Evolutionary conservation across 345 rosid genomes (phyloP).

Genomic region (Syzygium jambos): DNA sequence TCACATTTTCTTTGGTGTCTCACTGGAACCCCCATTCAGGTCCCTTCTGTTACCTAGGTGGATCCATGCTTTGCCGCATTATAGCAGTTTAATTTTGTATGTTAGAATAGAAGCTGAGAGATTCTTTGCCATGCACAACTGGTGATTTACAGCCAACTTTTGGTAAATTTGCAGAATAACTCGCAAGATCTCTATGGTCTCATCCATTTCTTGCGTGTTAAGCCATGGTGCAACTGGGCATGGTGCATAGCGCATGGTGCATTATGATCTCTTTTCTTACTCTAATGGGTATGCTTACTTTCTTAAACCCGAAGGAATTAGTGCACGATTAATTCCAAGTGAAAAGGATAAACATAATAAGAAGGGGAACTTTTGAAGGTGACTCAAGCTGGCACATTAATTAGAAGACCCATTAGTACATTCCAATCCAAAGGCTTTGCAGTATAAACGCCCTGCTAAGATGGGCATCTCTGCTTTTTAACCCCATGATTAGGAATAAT

Average conservation of each 20-base stretch:
- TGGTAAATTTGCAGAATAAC: slow-evolving; percentile 35
- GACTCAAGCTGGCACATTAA: not conserved
- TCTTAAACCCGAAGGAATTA: no score
- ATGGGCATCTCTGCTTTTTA: not conserved
- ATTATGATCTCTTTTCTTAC: not conserved
- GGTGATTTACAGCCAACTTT: not conserved
- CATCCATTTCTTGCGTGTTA: slow-evolving; percentile 60
- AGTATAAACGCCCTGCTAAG: not conserved
- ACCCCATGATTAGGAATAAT: not conserved
- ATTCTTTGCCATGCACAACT: not conserved
- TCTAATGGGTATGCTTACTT: not conserved
- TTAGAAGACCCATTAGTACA: not conserved
- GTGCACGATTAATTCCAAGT: not conserved
- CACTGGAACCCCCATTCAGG: slow-evolving; percentile 69
- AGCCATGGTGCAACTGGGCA: slow-evolving; percentile 75
- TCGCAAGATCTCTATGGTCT: slow-evolving; percentile 63
- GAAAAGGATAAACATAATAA: not conserved
- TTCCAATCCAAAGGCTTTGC: not conserved
- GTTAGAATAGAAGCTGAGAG: not conserved
- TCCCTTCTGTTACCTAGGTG: not conserved
- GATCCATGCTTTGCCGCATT: not conserved
- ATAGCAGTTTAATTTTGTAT: not conserved
- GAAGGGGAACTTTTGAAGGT: not conserved
- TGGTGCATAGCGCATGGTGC: slow-evolving; percentile 16
- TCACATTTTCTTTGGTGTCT: slow-evolving; percentile 71